phyloP scores from a whole-genome alignment of 805 yeast species.

The Candida easanensis region DNA sequence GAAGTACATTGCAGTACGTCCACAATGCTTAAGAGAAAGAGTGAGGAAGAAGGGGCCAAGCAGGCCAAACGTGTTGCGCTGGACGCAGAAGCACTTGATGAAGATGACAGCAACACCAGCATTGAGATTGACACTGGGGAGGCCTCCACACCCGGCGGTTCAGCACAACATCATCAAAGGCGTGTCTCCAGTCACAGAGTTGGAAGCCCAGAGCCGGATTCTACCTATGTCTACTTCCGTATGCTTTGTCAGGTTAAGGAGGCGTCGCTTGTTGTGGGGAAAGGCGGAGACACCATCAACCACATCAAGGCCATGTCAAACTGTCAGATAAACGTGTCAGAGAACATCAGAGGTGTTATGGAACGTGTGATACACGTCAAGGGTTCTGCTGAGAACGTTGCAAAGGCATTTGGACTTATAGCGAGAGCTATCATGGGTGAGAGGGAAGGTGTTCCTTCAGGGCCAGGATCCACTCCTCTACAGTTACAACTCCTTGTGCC shows the following conservation, averaged over 20 bases:
- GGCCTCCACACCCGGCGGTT: neutral
- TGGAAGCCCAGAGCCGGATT: slow-evolving; percentile 40
- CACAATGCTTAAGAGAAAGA: slow-evolving; percentile 53
- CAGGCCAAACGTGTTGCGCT: slow-evolving; percentile 64
- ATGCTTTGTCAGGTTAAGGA: slow-evolving; percentile 76
- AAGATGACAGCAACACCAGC: slow-evolving; percentile 3
- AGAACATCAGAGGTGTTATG: slow-evolving; percentile 65
- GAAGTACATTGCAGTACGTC: too few species aligned
- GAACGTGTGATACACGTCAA: slow-evolving; percentile 73
- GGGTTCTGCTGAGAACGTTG: slow-evolving; percentile 75
- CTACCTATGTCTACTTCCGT: slow-evolving; percentile 63
- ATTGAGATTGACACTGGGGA: slow-evolving; percentile 11
- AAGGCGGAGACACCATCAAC: slow-evolving; percentile 72
- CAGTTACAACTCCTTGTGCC: slow-evolving; percentile 66
- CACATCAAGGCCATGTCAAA: slow-evolving; percentile 60
- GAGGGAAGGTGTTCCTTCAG: slow-evolving; percentile 61
- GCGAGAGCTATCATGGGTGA: slow-evolving; percentile 65
- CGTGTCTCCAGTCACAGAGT: slow-evolving; percentile 29
- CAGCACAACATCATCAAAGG: slow-evolving; percentile 1
- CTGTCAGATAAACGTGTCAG: slow-evolving; percentile 69
- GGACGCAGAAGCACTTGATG: slow-evolving; percentile 55
- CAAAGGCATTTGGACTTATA: slow-evolving; percentile 77
- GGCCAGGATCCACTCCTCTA: slow-evolving; percentile 50
- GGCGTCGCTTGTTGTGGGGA: slow-evolving; percentile 74
- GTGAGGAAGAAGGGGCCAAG: slow-evolving; percentile 48